Evolutionary conservation across 106 monocot genomes (phyloP), one percentile per base, ranked within the genome.

Genomic region (Platanthera zijinensis): DNA sequence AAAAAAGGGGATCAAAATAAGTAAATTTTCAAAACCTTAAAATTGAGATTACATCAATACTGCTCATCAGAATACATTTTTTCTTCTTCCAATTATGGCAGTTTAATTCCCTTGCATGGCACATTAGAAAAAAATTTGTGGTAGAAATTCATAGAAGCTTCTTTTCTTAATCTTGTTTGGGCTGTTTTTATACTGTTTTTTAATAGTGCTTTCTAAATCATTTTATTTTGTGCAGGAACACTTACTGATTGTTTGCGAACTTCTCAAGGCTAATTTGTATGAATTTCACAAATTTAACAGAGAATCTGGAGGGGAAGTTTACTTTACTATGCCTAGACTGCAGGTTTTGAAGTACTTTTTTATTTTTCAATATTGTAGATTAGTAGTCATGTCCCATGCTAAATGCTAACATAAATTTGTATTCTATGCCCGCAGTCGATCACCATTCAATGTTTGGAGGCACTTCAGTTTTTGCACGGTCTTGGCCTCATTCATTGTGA

Each of bases 251-350:
- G 99, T 99, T 53, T 99, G 99, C 78, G 99, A 99, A 78, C 90
- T 99, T 71, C 92, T 99, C 54, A 99, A 99, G 85, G 99, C 99
- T 71, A 99, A 99, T 61, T 87, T 99, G 75, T 95, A 99, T 81
- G 99, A 99, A 82, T 99, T 99, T 80, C 99, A 99, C 78, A 99
- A 99, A 76, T 99, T 99, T 63, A 99, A 99, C 78, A 80, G 99
- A 64, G 99, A 99, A 95, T 99, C 99, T 69, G 99, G 99, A 46
- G 94, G 99, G 50, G 99, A 99, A 80, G 99, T 99, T 80, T 99
- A 99, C 78, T 99, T 99, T 78, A 99, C 99, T 18, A 99, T 99
- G 99, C 94, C 99, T 68, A 92, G 99, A 73, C 72, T 99, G 76
- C 99, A 99, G 94, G 99, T 97, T 80, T 57, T 80, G 71, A 77